These are phyloP conservation scores for Penicillium nordicum DNA, from an alignment of 2,329 filamentous ascomycete species.

Conservation along the genomic window DNA sequence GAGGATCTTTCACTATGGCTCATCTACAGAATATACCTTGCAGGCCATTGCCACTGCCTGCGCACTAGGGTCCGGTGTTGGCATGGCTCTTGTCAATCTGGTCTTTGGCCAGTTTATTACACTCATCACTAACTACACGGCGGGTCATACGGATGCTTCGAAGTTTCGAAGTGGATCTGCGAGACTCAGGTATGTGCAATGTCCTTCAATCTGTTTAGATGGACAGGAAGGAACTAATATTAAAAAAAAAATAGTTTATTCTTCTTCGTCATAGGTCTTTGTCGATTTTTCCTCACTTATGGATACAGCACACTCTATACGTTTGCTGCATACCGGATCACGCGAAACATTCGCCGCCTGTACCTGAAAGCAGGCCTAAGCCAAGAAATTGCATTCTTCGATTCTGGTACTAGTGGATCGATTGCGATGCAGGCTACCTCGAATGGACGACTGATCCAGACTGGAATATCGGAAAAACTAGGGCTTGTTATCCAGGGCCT, in stretches of 20 bases:
- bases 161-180: slow-evolving; percentile 12
- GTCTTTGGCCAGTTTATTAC: slow-evolving; percentile 34
- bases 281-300: slow-evolving; percentile 33
- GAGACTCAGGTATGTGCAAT: slow-evolving; percentile 16
- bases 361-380: slow-evolving; percentile 24
- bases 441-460: slow-evolving; percentile 25
- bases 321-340: slow-evolving; percentile 7
- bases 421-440: slow-evolving; percentile 31
- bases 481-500: slow-evolving; percentile 19
- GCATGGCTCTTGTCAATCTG: slow-evolving; percentile 38
- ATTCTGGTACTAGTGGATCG: slow-evolving; percentile 26
- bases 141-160: slow-evolving; percentile 12
- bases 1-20: slow-evolving; percentile 12
- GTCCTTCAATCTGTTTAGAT: not conserved
- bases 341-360: slow-evolving; percentile 15
- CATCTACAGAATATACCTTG: slow-evolving; percentile 3
- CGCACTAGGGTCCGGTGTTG: slow-evolving; percentile 25
- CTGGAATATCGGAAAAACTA: slow-evolving; percentile 23
- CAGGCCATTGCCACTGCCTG: slow-evolving; percentile 4
- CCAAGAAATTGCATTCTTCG: slow-evolving; percentile 33
- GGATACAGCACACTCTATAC: slow-evolving; percentile 25
- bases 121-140: slow-evolving; percentile 23
- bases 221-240: not conserved
- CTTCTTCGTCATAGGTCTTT: slow-evolving; percentile 39
- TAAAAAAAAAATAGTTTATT: slow-evolving; percentile 24